Evolutionary conservation across 1,139 yeast species (phyloP).

Genomic region (Yamadazyma sp.): DNA sequence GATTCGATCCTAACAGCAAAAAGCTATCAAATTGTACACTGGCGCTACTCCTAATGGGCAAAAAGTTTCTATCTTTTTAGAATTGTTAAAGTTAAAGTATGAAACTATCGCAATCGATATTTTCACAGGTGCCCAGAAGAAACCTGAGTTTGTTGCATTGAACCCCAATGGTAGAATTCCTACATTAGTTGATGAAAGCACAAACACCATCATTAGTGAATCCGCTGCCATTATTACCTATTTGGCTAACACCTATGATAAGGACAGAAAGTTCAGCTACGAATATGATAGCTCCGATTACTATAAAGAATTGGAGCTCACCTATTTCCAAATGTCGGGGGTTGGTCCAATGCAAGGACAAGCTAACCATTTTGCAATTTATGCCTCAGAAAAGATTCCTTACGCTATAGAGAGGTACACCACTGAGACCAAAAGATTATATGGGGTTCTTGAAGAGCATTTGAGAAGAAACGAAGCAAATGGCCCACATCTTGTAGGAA

Average conservation of each 20-base stretch:
- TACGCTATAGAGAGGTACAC: constrained; percentile 54
- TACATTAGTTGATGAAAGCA: constrained; percentile 47
- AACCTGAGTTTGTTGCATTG: constrained; percentile 51
- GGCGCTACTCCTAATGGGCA: constrained; percentile 56
- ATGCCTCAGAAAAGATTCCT: constrained; percentile 48
- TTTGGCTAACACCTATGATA: constrained; percentile 58
- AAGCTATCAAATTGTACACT: constrained; percentile 32
- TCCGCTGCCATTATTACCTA: constrained; percentile 60
- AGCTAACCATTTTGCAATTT: constrained; percentile 44
- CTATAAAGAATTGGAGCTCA: constrained; percentile 52
- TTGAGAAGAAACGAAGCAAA: constrained; percentile 36
- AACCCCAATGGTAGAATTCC: constrained; percentile 69
- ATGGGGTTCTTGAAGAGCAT: constrained; percentile 51
- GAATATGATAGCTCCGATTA: constrained; percentile 44
- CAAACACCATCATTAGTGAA: constrained; percentile 52
- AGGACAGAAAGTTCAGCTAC: constrained; percentile 49
- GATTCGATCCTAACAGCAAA: too few species aligned
- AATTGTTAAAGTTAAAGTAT: constrained; percentile 49
- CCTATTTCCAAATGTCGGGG: constrained; percentile 58
- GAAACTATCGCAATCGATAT: constrained; percentile 46
- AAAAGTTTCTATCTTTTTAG: constrained; percentile 50
- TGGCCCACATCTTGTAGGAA: constrained; percentile 57
- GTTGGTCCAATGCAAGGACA: constrained; percentile 66
- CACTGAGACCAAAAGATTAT: constrained; percentile 54
- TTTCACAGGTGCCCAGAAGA: constrained; percentile 38